Evolutionary conservation across 495 filamentous ascomycete genomes (phyloP).

Genomic region (Bathelium albidoporum): DNA sequence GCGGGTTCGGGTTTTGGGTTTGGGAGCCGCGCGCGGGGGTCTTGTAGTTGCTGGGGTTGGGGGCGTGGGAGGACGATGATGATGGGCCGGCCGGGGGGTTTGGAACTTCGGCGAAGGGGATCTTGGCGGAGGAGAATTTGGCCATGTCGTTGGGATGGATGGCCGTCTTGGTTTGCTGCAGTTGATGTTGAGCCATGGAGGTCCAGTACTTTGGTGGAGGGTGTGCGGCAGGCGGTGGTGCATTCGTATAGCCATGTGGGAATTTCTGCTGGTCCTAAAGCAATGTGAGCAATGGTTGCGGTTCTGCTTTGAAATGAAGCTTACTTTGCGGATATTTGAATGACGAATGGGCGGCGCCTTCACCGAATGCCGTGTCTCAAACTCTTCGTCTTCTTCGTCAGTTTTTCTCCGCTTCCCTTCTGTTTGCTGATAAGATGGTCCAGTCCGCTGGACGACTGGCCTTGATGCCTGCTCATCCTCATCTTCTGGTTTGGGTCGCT

Average conservation of each 20-base stretch:
- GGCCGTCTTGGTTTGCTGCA: slow-evolving; percentile 44
- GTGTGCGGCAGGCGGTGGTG: slow-evolving; percentile 40
- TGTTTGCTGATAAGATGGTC: slow-evolving; percentile 38
- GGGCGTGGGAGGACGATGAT: slow-evolving; percentile 5
- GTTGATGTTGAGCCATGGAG: slow-evolving; percentile 35
- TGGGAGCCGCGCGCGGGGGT: slow-evolving; percentile 39
- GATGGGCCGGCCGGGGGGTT: slow-evolving; percentile 23
- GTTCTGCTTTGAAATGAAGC: slow-evolving; percentile 6
- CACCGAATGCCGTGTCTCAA: slow-evolving; percentile 37
- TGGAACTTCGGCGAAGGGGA: slow-evolving; percentile 65
- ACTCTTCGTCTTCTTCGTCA: slow-evolving; percentile 40
- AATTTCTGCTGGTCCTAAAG: slow-evolving; percentile 44
- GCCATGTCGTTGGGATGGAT: slow-evolving; percentile 64
- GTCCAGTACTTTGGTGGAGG: slow-evolving; percentile 35
- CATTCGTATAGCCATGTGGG: slow-evolving; percentile 50
- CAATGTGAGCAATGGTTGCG: slow-evolving; percentile 20
- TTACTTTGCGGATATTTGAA: slow-evolving; percentile 67
- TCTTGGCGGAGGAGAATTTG: slow-evolving; percentile 75
- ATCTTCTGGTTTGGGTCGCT: slow-evolving; percentile 46
- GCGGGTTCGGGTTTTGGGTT: too few relatives aligned
- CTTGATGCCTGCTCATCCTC: slow-evolving; percentile 34
- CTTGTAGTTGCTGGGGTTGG: slow-evolving; percentile 29
- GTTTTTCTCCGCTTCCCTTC: slow-evolving; percentile 52
- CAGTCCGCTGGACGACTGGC: slow-evolving; percentile 33
- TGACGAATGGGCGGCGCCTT: slow-evolving; percentile 78